phyloP scores from a whole-genome alignment of 805 yeast genomes.

The Teunomyces gatunensis region DNA sequence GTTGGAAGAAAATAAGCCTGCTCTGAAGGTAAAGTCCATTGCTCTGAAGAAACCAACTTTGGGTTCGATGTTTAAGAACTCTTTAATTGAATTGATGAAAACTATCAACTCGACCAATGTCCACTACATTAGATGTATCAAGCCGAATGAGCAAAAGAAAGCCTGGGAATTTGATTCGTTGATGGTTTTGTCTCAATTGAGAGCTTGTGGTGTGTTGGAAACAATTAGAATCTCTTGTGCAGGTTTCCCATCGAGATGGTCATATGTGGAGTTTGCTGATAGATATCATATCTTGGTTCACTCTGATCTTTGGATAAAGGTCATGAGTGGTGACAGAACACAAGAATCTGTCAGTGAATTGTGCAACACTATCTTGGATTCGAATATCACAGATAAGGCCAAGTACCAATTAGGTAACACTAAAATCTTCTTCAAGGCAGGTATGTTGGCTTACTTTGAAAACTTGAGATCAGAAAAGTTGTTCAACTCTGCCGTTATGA shows the following conservation, averaged over 20 bases:
- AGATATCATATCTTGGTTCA: constrained; percentile 82
- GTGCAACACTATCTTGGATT: constrained; percentile 64
- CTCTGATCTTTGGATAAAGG: constrained; percentile 64
- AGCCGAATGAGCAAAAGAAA: constrained; percentile 89
- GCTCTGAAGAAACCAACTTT: constrained; percentile 82
- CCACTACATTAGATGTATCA: constrained; percentile 95
- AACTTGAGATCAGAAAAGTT: constrained; percentile 79
- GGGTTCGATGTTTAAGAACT: constrained; percentile 90
- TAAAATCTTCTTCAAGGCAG: constrained; percentile 93
- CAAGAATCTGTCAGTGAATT: constrained; percentile 58
- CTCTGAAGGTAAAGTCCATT: constrained; percentile 29
- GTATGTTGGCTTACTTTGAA: constrained; percentile 90
- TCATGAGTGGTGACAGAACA: constrained; percentile 50
- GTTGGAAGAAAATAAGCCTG: constrained; percentile 30
- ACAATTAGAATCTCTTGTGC: constrained; percentile 96
- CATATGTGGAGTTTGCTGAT: constrained; percentile 87
- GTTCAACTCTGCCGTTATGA: constrained; percentile 71
- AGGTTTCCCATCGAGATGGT: constrained; percentile 96
- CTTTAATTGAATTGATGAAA: constrained; percentile 87
- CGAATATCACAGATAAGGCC: constrained; percentile 59
- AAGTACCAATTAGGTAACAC: constrained; percentile 90
- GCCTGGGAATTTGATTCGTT: constrained; percentile 96
- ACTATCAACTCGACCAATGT: constrained; percentile 94
- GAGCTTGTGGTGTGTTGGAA: constrained; percentile 98
- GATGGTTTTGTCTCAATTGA: constrained; percentile 90